Percentiles rank a stretch among this genome's conserved stretches.
Conservation (phyloP, 805 yeast genomes). For the Candida ovalis region DNA sequence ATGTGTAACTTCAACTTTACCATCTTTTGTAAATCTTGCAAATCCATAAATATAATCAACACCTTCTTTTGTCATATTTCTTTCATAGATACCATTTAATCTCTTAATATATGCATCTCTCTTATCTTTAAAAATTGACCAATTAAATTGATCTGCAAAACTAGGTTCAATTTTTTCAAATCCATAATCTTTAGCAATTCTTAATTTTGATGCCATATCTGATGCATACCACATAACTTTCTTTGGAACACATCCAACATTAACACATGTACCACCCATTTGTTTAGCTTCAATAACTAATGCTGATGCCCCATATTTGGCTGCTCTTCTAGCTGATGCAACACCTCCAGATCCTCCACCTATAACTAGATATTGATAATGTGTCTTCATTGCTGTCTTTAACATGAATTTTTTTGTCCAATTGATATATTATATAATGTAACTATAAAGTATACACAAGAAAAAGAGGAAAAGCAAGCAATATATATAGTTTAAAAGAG, state of each 20-base stretch:
- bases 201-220: slow-evolving; percentile 73
- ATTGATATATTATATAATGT: too few species aligned
- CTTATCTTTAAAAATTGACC: slow-evolving; percentile 78
- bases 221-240: slow-evolving; percentile 99
- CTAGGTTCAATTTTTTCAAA: slow-evolving; percentile 54
- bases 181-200: slow-evolving; percentile 80
- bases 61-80: slow-evolving; percentile 81
- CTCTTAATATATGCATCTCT: slow-evolving; percentile 89
- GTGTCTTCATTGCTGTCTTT: slow-evolving; percentile 38
- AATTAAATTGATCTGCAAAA: slow-evolving; percentile 64
- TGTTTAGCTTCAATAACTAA: slow-evolving; percentile 74
- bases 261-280: slow-evolving; percentile 98
- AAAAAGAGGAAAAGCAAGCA: neutral
- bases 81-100: slow-evolving; percentile 89
- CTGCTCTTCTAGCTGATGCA: slow-evolving; percentile 97
- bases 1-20: slow-evolving; percentile 74
- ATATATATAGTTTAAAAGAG: neutral
- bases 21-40: slow-evolving; percentile 70
- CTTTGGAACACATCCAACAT: slow-evolving; percentile 99
- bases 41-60: slow-evolving; percentile 85
- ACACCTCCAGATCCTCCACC: slow-evolving; percentile 99
- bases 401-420: slow-evolving; percentile 15
- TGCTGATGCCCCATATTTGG: slow-evolving; percentile 86
- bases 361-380: slow-evolving; percentile 88
- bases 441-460: neutral